A percentile compares a stretch with the other conserved stretches of the same genome.
These are phyloP conservation scores for Curvularia hawaiiensis DNA, from an alignment of 2,329 filamentous ascomycete genomes.

Conservation along the genomic window DNA sequence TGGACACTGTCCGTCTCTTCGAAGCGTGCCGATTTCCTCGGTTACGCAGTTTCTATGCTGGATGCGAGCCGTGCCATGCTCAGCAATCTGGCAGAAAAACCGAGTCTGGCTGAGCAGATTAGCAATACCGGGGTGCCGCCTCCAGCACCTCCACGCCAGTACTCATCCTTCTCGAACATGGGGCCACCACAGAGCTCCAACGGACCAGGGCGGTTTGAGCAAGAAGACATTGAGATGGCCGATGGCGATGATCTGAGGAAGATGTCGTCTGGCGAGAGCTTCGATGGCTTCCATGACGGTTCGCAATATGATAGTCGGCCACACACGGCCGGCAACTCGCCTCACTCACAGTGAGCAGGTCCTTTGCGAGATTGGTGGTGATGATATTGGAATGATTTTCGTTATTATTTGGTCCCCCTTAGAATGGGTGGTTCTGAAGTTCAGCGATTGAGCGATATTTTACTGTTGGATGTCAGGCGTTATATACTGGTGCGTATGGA, in stretches of 20 bases:
- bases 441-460: conserved; percentile 15
- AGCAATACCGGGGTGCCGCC: conserved; percentile 47
- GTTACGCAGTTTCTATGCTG: conserved; percentile 52
- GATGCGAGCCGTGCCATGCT: conserved; percentile 53
- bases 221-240: conserved; percentile 37
- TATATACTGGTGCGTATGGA: conserved; percentile 6
- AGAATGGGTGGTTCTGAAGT: not conserved
- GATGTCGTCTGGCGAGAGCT: conserved; percentile 35
- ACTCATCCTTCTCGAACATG: conserved; percentile 27
- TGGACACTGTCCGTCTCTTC: conserved; percentile 91
- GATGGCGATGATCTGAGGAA: conserved; percentile 30
- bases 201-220: conserved; percentile 16
- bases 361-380: not conserved
- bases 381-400: not conserved
- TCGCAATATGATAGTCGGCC: conserved; percentile 32
- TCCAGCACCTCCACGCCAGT: conserved; percentile 29
- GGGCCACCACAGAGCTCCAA: conserved; percentile 23
- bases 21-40: conserved; percentile 65
- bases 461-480: conserved; percentile 14
- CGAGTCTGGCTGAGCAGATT: conserved; percentile 45
- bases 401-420: conserved; percentile 1
- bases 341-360: conserved; percentile 22
- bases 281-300: conserved; percentile 39
- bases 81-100: conserved; percentile 52
- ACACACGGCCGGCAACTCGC: conserved; percentile 30